A percentile compares a stretch with the other conserved stretches of the same genome.
These are phyloP conservation scores for Tolypocladium endophyticum DNA, from an alignment of 2,329 filamentous ascomycete genomes.

Conservation along the genomic window DNA sequence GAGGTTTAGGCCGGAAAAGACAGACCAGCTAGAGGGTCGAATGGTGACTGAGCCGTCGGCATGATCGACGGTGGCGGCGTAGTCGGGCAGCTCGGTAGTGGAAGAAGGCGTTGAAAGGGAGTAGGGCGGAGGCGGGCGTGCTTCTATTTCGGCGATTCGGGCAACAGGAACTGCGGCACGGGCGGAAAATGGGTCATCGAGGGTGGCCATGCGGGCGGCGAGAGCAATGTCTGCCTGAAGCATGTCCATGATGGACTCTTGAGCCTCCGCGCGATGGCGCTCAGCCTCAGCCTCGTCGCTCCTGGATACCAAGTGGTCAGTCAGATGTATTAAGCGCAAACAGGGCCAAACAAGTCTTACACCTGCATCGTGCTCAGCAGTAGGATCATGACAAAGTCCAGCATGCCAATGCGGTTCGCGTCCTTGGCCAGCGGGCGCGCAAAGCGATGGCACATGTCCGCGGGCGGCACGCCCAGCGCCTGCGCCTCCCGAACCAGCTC, in stretches of 20 bases:
- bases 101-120: constrained; percentile 1
- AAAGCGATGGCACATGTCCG: constrained; percentile 2
- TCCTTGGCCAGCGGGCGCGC: constrained; percentile 2
- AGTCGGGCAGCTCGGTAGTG: constrained; percentile 5
- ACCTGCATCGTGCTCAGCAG: constrained; percentile 8
- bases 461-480: neutral
- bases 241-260: constrained; percentile 4
- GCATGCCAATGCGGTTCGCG: constrained; percentile 6
- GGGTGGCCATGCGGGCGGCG: constrained; percentile 3
- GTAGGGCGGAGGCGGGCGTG: constrained; percentile 5
- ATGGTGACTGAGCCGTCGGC: constrained; percentile 13
- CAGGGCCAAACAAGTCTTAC: constrained; percentile 1
- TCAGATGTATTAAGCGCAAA: too few relatives aligned
- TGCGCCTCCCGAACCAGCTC: neutral
- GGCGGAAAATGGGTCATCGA: constrained; percentile 6
- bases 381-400: constrained; percentile 6
- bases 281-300: constrained; percentile 4
- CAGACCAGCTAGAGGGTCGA: constrained; percentile 4
- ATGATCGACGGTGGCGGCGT: constrained; percentile 15
- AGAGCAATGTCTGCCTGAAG: constrained; percentile 6
- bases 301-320: neutral
- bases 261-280: constrained; percentile 3
- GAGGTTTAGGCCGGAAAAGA: constrained; percentile 8
- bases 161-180: constrained; percentile 1
- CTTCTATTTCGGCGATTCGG: constrained; percentile 3